Base-by-base conservation (phyloP, 805 yeast genomes). In the Ogataea nonfermentans region DNA sequence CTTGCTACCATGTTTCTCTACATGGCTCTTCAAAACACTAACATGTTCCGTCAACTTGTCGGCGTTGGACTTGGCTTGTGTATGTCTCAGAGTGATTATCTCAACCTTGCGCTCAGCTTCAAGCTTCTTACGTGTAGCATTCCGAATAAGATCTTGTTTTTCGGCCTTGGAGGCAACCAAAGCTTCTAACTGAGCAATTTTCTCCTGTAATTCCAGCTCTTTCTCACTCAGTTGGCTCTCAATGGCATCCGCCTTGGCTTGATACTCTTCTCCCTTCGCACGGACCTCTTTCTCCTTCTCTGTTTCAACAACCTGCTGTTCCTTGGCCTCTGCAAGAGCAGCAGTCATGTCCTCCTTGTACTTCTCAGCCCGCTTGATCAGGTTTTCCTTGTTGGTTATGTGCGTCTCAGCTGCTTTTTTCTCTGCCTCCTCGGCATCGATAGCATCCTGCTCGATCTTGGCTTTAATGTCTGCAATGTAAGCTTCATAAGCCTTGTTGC, bases 371-470 rank as follows among this genome's bases (percentile, higher is more conserved):
- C 67, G 71, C 46, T 60, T 61, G 29, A 56, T 41, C 37, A 73
- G 58, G 20, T 65, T 63, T 36, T 67, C 73, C 53, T 70, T 71
- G 51, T 73, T 72, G 14, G 55, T 55, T 10, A 48, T 66, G 50
- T 76, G 81, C 40, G 67, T 62, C 32, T 59, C 74, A 29, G 69
- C 70, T 6, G 78, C 74, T 32, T 65, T 62, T 13, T 50, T 54
- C 59, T 75, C 81, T 29, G 74, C 68, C n/a, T 61, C 61, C 37
- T 62, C 70, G 43, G 61, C 73, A 29, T 73, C 76, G 13, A 55
- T 56, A 28, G 59, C 64, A 42, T 74, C 74, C 25, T 70, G 66
- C 45, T 64, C 70, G 39, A 74, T 74, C 41, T 68, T 73, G 24
- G 51, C 53, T 35, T 59, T 66, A 28, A 74, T 67, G 14, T 61